These are phyloP conservation scores for Sordariomycetes sp. DNA, from an alignment of 2,329 filamentous ascomycete genomes.

Conservation along the genomic window DNA sequence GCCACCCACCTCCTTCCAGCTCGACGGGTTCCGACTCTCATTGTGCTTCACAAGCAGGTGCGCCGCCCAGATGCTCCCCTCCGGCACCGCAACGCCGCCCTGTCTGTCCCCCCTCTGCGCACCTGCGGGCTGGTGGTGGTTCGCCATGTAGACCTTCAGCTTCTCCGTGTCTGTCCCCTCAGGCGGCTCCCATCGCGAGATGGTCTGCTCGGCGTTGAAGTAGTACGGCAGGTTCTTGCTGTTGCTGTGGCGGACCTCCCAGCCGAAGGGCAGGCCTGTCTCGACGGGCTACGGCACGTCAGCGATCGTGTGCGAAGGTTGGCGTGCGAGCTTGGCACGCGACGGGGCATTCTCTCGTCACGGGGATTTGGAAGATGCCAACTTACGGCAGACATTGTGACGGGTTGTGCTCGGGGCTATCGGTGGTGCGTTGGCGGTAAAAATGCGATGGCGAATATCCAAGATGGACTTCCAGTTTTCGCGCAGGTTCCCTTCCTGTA, in stretches of 20 bases:
- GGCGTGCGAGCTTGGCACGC: too few relatives aligned
- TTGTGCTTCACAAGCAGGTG: slow-evolving; percentile 91
- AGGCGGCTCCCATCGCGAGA: slow-evolving; percentile 93
- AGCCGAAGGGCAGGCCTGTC: slow-evolving; percentile 69
- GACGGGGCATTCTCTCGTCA: neutral
- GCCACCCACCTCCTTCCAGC: slow-evolving; percentile 64
- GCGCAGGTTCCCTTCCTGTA: neutral
- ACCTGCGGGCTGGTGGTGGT: slow-evolving; percentile 72
- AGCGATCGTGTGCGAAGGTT: neutral
- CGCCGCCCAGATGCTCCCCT: slow-evolving; percentile 83
- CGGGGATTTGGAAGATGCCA: neutral
- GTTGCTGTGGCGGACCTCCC: slow-evolving; percentile 97
- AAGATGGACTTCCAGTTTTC: neutral
- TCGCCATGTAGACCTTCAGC: slow-evolving; percentile 88
- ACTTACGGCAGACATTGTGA: slow-evolving; percentile 4
- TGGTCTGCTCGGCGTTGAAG: slow-evolving; percentile 78
- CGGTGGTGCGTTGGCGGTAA: neutral
- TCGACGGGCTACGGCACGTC: slow-evolving; percentile 22
- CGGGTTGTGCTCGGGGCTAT: too few relatives aligned
- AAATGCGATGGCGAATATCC: neutral
- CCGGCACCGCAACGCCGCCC: slow-evolving; percentile 27
- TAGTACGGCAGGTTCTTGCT: slow-evolving; percentile 99
- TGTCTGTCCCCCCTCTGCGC: slow-evolving; percentile 14
- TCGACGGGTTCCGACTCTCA: slow-evolving; percentile 76
- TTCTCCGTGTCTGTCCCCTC: slow-evolving; percentile 77